Base-by-base conservation (phyloP, 805 yeast genomes). In the Teunomyces stri region DNA sequence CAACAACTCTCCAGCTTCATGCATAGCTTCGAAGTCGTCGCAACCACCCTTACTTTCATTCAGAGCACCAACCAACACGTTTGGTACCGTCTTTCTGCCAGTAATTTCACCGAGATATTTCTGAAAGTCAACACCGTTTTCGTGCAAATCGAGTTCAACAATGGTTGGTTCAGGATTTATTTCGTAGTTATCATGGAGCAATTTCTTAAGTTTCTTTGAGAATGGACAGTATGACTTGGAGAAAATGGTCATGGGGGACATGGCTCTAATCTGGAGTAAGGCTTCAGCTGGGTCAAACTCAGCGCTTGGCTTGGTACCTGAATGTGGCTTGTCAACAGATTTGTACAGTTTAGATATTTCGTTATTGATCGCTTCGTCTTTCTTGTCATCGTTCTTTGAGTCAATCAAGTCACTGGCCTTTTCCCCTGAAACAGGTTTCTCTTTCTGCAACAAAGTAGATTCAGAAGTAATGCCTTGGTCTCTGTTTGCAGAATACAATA, bases 51-150 rank as follows among this genome's bases (percentile, higher is more conserved):
- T 77, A 42, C 92, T 84, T 44, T 61, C 60, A 34, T 53, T 56
- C 21, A 77, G 64, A 6, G 87, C 85, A 47, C 83, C 85, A 45
- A 92, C 79, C 45, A 89, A 74, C 16, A 94, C 79, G 61, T 94
- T 94, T 21, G 99, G 99, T 11, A 94, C 99, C 0, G 98, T 92
- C 25, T 69, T 69, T 56, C 97, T 81, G 5, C 94, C 95, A 4
- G 96, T 81, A 47, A 76, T 65, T 43, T 75, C 59, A 9, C 76
- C 85, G 44, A 94, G 75, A 64, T 85, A 85, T 13, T 72, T 79
- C 66, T 91, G 97, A 50, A 94, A 74, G 51, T 79, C 85, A 2
- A 69, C 64, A 1, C 97, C 97, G 62, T 89, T 77, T 43, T 77
- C 74, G 63, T 89, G 96, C 58, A 74, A 75, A 66, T 92, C 97